Base-by-base conservation (phyloP, 2,329 filamentous ascomycete genomes). In the Penicillium oxalicum region DNA sequence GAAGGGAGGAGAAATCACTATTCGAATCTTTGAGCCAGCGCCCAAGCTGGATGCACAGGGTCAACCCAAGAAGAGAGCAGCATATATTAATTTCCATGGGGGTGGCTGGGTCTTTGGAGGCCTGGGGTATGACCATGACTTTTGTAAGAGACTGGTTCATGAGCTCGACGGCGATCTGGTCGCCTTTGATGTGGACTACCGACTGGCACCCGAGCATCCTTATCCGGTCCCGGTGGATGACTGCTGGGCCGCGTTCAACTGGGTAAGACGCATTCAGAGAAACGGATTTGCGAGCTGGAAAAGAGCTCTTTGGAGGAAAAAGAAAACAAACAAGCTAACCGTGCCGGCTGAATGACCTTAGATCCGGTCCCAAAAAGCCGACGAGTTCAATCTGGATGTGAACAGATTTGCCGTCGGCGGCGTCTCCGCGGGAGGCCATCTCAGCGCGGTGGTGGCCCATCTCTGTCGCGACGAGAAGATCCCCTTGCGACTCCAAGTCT, bases 21-120 rank as follows among this genome's bases (percentile, higher is more conserved):
- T 73, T 32, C 64, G 70, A 3, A 69, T 73, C 29, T 72, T 72
- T 39, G 65, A 73, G 45, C 67, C 67, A 9, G 58, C 59, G 7
- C 51, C 61, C 4, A 54, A 56, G 27, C 12, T 49, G 11, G 57
- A 64, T 36, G 51, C 52, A 2, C 52, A 66, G n/a, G 58, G 56
- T 3, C 56, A 56, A 29, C 51, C 48, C 28, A 62, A 56, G 51
- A 65, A 59, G 48, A 64, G 68, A 54, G 68, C 68, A 1, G 68
- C 61, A 8, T 74, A 73, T 58, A 51, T 74, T 49, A 71, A 71
- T 39, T 70, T 70, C 51, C 68, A 71, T 47, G 69, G 69, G 8
- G 67, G 69, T 28, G 69, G 69, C 8, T 74, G 71, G 69, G 70
- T 74, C 6, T 72, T 74, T 54, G 71, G 71, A 2, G 67, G 65